Evolutionary conservation across 345 rosid genomes (phyloP).

Genomic region (Nasturtium officinale): DNA sequence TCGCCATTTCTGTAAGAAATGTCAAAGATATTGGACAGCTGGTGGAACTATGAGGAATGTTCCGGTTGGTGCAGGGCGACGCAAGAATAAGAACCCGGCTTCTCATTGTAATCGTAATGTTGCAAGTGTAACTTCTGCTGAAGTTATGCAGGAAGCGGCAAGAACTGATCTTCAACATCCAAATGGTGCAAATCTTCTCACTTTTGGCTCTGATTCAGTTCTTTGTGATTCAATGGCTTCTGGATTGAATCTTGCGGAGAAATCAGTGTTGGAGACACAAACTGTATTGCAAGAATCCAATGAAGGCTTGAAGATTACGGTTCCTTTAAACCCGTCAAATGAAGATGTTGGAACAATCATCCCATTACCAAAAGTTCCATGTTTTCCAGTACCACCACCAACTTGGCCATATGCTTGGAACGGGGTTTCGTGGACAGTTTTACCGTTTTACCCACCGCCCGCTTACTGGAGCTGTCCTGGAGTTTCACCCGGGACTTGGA

Average conservation of each 20-base stretch:
- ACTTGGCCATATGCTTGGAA: constrained; percentile 49
- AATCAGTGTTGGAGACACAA: constrained; percentile 47
- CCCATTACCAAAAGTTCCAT: constrained; percentile 37
- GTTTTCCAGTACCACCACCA: constrained; percentile 46
- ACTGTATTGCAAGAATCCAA: constrained; percentile 36
- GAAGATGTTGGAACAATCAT: constrained; percentile 33
- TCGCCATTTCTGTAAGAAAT: constrained; percentile 88
- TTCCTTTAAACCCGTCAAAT: constrained; percentile 32
- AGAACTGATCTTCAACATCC: constrained; percentile 61
- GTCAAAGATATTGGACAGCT: constrained; percentile 98
- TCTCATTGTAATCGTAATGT: constrained; percentile 69
- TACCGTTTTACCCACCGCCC: constrained; percentile 48
- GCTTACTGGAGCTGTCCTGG: constrained; percentile 71
- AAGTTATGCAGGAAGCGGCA: constrained; percentile 55
- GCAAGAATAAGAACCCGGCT: constrained; percentile 82
- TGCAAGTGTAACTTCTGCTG: constrained; percentile 53
- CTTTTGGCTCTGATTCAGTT: constrained; percentile 73
- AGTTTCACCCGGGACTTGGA: constrained; percentile 65
- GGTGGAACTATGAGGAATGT: constrained; percentile 98
- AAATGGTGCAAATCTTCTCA: constrained; percentile 63
- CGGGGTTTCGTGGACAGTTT: constrained; percentile 44
- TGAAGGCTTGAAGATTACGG: constrained; percentile 34
- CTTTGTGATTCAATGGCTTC: constrained; percentile 89
- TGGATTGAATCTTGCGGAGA: constrained; percentile 69
- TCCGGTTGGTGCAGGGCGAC: constrained; percentile 92